phyloP scores from a whole-genome alignment of 1,139 yeast genomes.

The Ogataea hybrid region DNA sequence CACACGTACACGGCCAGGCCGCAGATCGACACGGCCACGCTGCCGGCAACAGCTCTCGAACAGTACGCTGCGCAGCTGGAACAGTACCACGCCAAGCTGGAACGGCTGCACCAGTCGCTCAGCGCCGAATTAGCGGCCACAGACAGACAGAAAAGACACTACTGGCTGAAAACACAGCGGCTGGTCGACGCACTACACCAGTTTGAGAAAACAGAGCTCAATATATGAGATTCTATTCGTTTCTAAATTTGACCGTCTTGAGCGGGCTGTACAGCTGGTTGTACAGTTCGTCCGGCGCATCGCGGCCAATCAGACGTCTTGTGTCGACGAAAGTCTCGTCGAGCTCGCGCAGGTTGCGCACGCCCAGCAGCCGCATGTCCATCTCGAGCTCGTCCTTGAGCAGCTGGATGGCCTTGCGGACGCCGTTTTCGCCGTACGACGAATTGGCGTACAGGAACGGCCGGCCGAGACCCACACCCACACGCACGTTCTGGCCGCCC shows the following conservation, averaged over 20 bases:
- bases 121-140: conserved; percentile 40
- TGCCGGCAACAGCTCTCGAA: conserved; percentile 28
- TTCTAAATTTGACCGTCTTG: conserved; percentile 35
- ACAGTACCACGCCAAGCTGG: conserved; percentile 44
- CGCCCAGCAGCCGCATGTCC: conserved; percentile 90
- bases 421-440: conserved; percentile 78
- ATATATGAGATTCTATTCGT: conserved; percentile 22
- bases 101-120: conserved; percentile 47
- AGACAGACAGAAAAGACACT: conserved; percentile 39
- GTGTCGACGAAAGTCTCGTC: conserved; percentile 53
- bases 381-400: conserved; percentile 78
- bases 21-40: conserved; percentile 16
- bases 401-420: conserved; percentile 69
- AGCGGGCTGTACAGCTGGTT: conserved; percentile 42
- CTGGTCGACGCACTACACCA: conserved; percentile 42
- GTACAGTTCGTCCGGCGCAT: conserved; percentile 48
- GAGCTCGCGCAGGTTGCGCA: conserved; percentile 59
- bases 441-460: conserved; percentile 78
- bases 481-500: conserved; percentile 76
- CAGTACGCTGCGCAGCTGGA: conserved; percentile 34
- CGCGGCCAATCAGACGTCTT: conserved; percentile 36
- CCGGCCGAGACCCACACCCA: conserved; percentile 80
- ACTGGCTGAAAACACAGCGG: conserved; percentile 59
- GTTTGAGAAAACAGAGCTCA: conserved; percentile 5
- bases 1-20: background rate